Percentiles rank a stretch among this genome's conserved stretches.
phyloP scores from a whole-genome alignment of 2,329 filamentous ascomycete genomes.

The Xylaria digitata region DNA sequence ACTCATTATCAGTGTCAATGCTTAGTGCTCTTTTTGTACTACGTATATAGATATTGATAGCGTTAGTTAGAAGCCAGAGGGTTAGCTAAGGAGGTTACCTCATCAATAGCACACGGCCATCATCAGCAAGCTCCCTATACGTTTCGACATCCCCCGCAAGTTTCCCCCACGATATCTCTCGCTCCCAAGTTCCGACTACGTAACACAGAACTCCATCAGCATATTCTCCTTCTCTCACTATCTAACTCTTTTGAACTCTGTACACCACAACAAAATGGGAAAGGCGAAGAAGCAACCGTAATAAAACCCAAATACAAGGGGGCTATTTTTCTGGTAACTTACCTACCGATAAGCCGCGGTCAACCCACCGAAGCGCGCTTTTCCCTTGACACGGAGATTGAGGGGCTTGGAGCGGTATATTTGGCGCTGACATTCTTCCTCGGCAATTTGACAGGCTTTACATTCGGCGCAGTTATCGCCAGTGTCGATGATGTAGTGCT shows the following conservation, averaged over 20 bases:
- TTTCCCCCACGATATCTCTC: not conserved
- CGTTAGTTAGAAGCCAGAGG: not conserved
- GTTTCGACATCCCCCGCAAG: not conserved
- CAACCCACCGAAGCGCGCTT: constrained; percentile 23
- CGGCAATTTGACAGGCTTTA: constrained; percentile 3
- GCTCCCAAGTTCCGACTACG: not conserved
- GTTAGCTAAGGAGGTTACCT: not conserved
- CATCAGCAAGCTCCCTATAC: too few relatives aligned
- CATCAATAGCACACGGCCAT: too few relatives aligned
- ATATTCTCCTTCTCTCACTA: not conserved
- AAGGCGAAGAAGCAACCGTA: not conserved
- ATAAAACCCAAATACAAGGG: too few relatives aligned
- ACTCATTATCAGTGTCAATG: too few relatives aligned
- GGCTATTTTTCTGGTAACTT: not conserved
- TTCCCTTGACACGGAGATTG: constrained; percentile 3
- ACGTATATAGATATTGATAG: too few relatives aligned
- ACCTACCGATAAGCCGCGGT: constrained; percentile 27
- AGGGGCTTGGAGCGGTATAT: constrained; percentile 24
- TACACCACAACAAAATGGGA: not conserved
- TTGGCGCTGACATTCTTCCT: constrained; percentile 31
- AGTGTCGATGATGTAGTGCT: constrained; percentile 6
- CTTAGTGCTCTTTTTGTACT: too few relatives aligned
- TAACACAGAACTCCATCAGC: not conserved
- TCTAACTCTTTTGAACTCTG: not conserved
- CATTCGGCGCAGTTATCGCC: constrained; percentile 32